Evolutionary conservation across 306 rosid species (phyloP).

Genomic region (Citrullus amarus): DNA sequence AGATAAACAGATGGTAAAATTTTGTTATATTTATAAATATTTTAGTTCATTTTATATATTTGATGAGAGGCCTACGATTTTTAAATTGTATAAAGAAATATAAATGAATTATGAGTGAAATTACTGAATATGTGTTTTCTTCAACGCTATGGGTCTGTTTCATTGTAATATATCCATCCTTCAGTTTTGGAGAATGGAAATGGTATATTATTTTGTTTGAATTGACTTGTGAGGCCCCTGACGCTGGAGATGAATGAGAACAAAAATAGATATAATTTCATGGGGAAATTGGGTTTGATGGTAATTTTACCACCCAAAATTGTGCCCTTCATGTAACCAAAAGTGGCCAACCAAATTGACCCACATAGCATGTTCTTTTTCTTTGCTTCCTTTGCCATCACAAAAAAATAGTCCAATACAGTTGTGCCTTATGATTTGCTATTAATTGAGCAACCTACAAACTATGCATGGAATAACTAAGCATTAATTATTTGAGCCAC

Average conservation of each 20-base stretch:
- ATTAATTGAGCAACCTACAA: slow-evolving; percentile 2
- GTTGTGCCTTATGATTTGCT: slow-evolving; percentile 6
- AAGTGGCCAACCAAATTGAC: slow-evolving; percentile 1
- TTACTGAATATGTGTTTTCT: background rate
- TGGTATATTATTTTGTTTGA: background rate
- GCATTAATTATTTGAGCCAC: background rate
- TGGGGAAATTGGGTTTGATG: background rate
- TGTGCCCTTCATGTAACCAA: background rate
- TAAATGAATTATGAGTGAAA: background rate
- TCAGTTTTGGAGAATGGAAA: background rate
- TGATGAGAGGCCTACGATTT: no score
- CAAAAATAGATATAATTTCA: background rate
- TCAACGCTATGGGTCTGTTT: background rate
- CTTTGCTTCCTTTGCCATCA: slow-evolving; percentile 1
- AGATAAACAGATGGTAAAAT: no score
- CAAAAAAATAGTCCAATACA: background rate
- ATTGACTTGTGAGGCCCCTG: background rate
- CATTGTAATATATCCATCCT: background rate
- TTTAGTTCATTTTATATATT: no score
- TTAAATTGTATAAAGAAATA: no score
- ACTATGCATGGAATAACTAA: background rate
- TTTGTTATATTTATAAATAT: no score
- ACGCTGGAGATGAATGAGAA: background rate
- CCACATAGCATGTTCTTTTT: slow-evolving; percentile 7
- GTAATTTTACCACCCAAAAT: background rate